Conservation (phyloP, 2,329 filamentous ascomycete species). For the Calonectria hawksworthii region DNA sequence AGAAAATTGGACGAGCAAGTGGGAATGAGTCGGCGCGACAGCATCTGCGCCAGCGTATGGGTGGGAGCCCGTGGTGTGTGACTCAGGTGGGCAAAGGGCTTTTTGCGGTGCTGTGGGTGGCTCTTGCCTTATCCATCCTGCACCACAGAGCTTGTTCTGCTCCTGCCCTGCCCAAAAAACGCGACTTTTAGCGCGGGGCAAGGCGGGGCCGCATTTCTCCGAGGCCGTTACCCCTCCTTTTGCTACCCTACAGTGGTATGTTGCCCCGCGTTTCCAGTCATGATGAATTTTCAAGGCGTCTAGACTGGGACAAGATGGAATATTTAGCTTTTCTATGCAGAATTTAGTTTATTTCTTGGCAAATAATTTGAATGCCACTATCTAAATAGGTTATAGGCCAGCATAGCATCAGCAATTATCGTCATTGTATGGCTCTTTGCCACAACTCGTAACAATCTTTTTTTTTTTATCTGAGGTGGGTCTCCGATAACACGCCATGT, state of each 20-base stretch:
- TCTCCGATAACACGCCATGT: neutral
- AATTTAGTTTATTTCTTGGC: neutral
- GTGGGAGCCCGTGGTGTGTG: slow-evolving; percentile 37
- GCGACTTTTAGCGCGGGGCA: slow-evolving; percentile 29
- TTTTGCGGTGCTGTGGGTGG: slow-evolving; percentile 28
- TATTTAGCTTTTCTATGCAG: neutral
- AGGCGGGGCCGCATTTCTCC: slow-evolving; percentile 31
- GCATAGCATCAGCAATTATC: neutral
- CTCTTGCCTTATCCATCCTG: slow-evolving; percentile 18
- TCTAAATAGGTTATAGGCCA: neutral
- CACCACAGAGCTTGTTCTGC: slow-evolving; percentile 24
- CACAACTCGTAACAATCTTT: neutral
- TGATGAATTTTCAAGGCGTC: neutral
- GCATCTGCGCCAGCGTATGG: slow-evolving; percentile 42
- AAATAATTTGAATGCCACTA: neutral
- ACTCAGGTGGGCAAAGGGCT: slow-evolving; percentile 49
- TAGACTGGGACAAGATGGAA: neutral
- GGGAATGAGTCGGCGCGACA: slow-evolving; percentile 44
- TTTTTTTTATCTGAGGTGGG: neutral
- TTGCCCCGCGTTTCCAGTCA: slow-evolving; percentile 4
- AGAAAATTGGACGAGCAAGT: slow-evolving; percentile 41
- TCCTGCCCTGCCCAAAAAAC: slow-evolving; percentile 13
- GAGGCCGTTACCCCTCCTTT: slow-evolving; percentile 29
- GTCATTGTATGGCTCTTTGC: neutral
- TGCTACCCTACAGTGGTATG: neutral